Conservation (phyloP, 768 basidiomycete species). For the Lentinula guzmanii region DNA sequence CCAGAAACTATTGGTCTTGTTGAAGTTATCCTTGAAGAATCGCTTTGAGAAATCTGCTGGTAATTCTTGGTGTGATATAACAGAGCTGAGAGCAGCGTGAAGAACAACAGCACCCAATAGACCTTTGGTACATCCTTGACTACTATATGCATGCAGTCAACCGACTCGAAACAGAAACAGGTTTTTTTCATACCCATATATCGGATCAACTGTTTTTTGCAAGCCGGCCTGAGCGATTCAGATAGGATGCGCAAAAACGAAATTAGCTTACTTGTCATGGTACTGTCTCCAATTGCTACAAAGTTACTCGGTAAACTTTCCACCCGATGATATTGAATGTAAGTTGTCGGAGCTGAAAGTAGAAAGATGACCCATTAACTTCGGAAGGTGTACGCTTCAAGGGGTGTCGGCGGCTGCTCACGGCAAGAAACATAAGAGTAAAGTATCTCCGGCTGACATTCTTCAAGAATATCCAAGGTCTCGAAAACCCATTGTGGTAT, state of each 20-base stretch:
- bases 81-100: constrained; percentile 4
- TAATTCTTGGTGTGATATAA: background rate
- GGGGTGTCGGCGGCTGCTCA: background rate
- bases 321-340: constrained; percentile 11
- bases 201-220: constrained; percentile 9
- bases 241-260: too few relatives aligned
- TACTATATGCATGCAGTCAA: background rate
- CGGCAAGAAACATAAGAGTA: constrained; percentile 3
- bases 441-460: background rate
- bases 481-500: constrained; percentile 12
- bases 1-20: constrained; percentile 5
- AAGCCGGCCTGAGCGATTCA: too few relatives aligned
- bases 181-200: constrained; percentile 10
- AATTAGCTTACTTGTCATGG: background rate
- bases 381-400: background rate
- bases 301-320: constrained; percentile 12
- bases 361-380: too few relatives aligned
- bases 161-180: background rate
- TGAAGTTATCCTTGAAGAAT: constrained; percentile 8
- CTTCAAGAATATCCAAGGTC: constrained; percentile 11
- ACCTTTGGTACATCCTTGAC: constrained; percentile 14
- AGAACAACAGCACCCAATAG: constrained; percentile 11
- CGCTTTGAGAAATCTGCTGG: constrained; percentile 6
- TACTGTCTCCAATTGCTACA: constrained; percentile 14
- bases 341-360: constrained; percentile 10